Evolutionary conservation across 305 asterid genomes (phyloP).

Genomic region (Fraxinus nigra): DNA sequence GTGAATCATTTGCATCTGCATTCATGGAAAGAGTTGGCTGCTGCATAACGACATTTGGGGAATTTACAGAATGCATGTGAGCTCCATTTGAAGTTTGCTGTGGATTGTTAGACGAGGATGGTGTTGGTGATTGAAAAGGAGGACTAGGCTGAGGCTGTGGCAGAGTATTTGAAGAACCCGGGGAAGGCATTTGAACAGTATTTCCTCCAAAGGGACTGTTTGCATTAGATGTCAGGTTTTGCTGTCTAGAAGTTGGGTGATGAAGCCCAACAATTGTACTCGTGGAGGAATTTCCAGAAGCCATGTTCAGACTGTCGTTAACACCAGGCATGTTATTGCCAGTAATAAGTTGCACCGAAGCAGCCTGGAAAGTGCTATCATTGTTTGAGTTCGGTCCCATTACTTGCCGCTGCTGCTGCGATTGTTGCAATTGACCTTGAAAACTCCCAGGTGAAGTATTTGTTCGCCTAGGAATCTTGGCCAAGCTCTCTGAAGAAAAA

Average conservation of each 20-base stretch:
- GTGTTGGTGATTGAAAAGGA: conserved; percentile 53
- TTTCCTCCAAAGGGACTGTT: conserved; percentile 45
- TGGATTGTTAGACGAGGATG: conserved; percentile 56
- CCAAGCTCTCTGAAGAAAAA: conserved; percentile 61
- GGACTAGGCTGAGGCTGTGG: conserved; percentile 32
- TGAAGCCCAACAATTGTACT: conserved; percentile 28
- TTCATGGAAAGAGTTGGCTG: conserved; percentile 54
- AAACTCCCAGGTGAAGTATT: conserved; percentile 43
- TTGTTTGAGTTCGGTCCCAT: conserved; percentile 46
- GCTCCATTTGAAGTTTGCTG: conserved; percentile 46
- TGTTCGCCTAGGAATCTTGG: conserved; percentile 76
- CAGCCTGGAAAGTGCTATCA: conserved; percentile 41
- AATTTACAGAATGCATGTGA: conserved; percentile 35
- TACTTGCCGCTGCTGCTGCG: conserved; percentile 39
- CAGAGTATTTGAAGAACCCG: conserved; percentile 44
- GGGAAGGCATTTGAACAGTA: conserved; percentile 63
- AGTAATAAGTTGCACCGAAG: conserved; percentile 45
- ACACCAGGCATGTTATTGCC: conserved; percentile 29
- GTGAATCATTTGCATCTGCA: conserved; percentile 58
- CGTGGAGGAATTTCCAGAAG: conserved; percentile 22
- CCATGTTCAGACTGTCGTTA: conserved; percentile 19
- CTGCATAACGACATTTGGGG: conserved; percentile 55
- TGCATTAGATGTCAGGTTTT: conserved; percentile 37
- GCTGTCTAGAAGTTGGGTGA: conserved; percentile 61
- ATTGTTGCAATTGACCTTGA: conserved; percentile 60